Evolutionary conservation across 192 early-diverging fungal genomes (phyloP), one percentile per base, ranked within the genome.

Genomic region (Coemansia sp.): DNA sequence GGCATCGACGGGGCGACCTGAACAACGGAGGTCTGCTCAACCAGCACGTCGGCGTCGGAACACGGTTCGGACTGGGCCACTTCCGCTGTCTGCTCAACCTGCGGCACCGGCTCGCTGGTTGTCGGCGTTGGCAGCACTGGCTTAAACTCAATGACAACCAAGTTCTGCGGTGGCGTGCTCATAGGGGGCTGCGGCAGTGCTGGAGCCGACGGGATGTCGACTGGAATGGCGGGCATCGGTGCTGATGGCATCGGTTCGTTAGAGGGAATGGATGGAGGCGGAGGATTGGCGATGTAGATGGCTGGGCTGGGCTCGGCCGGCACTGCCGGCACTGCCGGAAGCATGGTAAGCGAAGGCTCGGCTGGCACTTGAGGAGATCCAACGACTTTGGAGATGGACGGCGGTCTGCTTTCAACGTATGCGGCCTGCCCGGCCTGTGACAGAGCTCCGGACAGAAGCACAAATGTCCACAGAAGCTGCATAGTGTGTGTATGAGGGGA

Each of bases 391-490:
- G 55, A 26, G 9, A 41, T 5, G 28, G 57, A 28, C 29, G 49
- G 58, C 14, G 72, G 64, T 14, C 45, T 41, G 32, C 38, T 61
- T 15, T 49, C 57, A 8, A 55, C 48, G 56, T 75, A 75, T 30
- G 60, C 55, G 6, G 58, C 54, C 28, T 46, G 48, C 11, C 57
- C 67, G 19, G 50, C 58, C 27, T 60, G 61, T 12, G 62, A 66
- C 40, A 68, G 34, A 5, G 66, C 39, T 14, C 52, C 57, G 1
- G 56, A 52, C 31, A 62, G 43, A 8, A 63, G 43, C 42, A 67
- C 48, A 56, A 64, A 75, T 53, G 72, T 75, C 61, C 60, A 68
- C 50, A 64, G 38, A 29, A 75, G 53, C 34, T 58, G 39, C 72
- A 75, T 75, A 39, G 34, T 45, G 23, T 46, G 34, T 56, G 40